Evolutionary conservation across 352 stramenopile species (phyloP), one percentile per base, ranked within the genome.

Genomic region (Halophytophthora batemanensis): DNA sequence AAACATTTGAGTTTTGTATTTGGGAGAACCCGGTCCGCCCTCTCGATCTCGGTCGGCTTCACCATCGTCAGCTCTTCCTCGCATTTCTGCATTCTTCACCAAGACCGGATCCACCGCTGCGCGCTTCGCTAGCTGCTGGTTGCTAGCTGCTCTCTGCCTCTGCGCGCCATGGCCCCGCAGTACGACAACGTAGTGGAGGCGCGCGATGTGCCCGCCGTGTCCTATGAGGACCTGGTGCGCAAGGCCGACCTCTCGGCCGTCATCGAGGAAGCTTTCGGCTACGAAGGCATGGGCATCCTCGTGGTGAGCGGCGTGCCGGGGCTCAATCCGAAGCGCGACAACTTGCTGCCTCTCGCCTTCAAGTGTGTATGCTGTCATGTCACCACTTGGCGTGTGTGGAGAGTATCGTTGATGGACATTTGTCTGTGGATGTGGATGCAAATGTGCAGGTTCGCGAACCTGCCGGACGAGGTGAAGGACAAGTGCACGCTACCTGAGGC

Each of bases 281-380:
- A 80, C 53, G 77, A 96, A 52, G 92, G 91, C 34, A 81, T 98
- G 50, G 92, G 91, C 36, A 90, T 98, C 52, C 56, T 98, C 36
- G 86, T 82, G 10, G 87, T 98, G 17, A 85, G 72, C 37, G 86
- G 82, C 53, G 88, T 98, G 17, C 87, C 90, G 2, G 77, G 78
- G 39, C 79, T 96, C 48, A 68, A 78, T 41, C 53, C 77, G 28
- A 87, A 82, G 65, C 77, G 92, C 15, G 59, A 70, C 43, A 61
- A 61, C 34, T 66, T 97, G 41, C 66, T 98, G 28, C 80, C 90
- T 3, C 69, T 96, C 23, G 90, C 89, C n/a, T 93, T 92, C 59
- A 50, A 70, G 47, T 31, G 8, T 10, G 25, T 31, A 31, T 31
- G 4, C 4, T 8, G 8, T 8, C n/a, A n/a, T n/a, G n/a, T 31